Base-by-base conservation (phyloP, 116 monocot genomes). In the Zostera marina region DNA sequence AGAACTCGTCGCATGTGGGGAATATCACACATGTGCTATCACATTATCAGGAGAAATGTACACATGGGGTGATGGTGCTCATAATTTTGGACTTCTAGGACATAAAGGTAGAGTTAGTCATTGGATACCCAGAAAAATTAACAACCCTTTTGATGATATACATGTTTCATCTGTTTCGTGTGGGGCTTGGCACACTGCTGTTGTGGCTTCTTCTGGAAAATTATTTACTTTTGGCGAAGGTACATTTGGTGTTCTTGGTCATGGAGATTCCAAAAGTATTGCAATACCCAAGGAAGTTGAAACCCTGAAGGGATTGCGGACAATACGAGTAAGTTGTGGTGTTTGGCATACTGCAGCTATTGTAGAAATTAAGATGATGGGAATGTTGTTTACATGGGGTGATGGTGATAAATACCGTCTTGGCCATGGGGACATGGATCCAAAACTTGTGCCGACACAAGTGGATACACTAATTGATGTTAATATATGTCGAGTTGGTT, bases 261-360 rank as follows among this genome's bases (percentile, higher is more conserved):
- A 94, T 73, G 85, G 88, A 59, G 79, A 94, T 71, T 64, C 76
- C 1, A 81, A 13, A 47, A 79, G 75, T 68, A 63, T 82, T 17
- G 79, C 74, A 0, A 49, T 74, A 52, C 94, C 94, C 14, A 84
- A 68, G 59, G 88, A 94, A 72, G 82, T 94, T 5, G 94, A 94
- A 65, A 79, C 81, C 12, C 63, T 94, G 22, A 94, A 80, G 60
- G 94, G 94, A 9, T 52, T 94, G 22, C 78, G 94, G 43, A 94
- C 94, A 17, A 76, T 94, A 49, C 62, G 82, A 52, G 79, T 77
- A 63, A 77, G 88, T 20, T 94, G 94, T 76, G 94, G 94, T 63
- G 85, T 94, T 58, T 94, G 94, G 94, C 94, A 94, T 61, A 88
- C 88, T 65, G 94, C 94, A 72, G 94, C 94, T 44, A 79, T 93